phyloP scores from a whole-genome alignment of 768 basidiomycete genomes.

The Hypholoma sublateritium region DNA sequence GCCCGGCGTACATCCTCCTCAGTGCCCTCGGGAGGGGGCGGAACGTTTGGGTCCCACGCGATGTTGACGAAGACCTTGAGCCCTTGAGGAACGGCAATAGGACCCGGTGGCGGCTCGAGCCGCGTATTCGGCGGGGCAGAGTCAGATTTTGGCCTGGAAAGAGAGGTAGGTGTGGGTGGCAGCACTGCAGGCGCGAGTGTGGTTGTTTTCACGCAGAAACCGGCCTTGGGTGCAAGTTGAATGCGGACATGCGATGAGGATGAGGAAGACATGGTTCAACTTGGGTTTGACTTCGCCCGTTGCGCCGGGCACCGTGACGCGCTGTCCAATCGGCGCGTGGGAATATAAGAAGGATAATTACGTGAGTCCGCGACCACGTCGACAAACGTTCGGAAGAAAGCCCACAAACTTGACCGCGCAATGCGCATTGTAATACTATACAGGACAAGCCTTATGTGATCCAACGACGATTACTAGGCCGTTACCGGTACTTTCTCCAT shows the following conservation, averaged over 20 bases:
- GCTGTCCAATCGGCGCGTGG: too few species aligned
- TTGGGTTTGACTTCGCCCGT: too few species aligned
- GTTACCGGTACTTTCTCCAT: neutral
- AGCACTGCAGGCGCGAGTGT: slow-evolving; percentile 41
- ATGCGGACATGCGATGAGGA: slow-evolving; percentile 23
- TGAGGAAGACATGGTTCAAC: neutral
- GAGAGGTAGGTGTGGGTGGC: slow-evolving; percentile 15
- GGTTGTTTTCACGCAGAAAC: slow-evolving; percentile 70
- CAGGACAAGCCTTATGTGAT: too few species aligned
- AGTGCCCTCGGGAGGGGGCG: slow-evolving; percentile 62
- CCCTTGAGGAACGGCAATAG: slow-evolving; percentile 41
- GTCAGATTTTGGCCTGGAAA: slow-evolving; percentile 12
- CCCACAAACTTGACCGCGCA: too few species aligned
- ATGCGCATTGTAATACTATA: too few species aligned
- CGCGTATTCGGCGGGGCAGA: slow-evolving; percentile 2
- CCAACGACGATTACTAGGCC: too few species aligned
- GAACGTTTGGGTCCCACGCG: slow-evolving; percentile 67
- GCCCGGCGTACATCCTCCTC: slow-evolving; percentile 61
- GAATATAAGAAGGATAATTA: too few species aligned
- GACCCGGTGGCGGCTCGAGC: slow-evolving; percentile 25
- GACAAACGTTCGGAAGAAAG: too few species aligned
- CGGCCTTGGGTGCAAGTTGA: slow-evolving; percentile 56
- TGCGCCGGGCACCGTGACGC: too few species aligned
- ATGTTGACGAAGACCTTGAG: slow-evolving; percentile 76
- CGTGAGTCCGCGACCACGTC: too few species aligned